These are phyloP conservation scores for Paramyrothecium roridum DNA, from an alignment of 2,329 filamentous ascomycete genomes.

Conservation along the genomic window DNA sequence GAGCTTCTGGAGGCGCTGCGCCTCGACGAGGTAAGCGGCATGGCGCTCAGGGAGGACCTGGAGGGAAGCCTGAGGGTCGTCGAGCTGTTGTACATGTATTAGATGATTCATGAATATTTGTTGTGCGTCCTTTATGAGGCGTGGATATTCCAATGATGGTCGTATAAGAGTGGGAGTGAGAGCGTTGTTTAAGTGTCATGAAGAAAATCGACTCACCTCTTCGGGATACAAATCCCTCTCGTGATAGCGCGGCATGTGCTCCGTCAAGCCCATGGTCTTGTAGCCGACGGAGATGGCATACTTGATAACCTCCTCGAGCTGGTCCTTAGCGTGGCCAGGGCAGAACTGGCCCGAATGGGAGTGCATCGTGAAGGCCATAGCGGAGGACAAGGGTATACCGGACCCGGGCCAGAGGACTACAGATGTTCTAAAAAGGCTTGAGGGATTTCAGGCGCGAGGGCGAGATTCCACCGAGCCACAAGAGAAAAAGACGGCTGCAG, in stretches of 20 bases:
- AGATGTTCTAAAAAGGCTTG: too few relatives aligned
- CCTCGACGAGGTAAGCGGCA: slow-evolving; percentile 72
- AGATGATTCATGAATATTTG: too few relatives aligned
- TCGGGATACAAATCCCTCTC: slow-evolving; percentile 84
- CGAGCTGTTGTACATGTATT: slow-evolving; percentile 34
- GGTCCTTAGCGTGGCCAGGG: slow-evolving; percentile 79
- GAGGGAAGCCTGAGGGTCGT: slow-evolving; percentile 45
- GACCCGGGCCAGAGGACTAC: too few relatives aligned
- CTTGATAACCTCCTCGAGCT: slow-evolving; percentile 78
- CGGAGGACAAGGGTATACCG: too few relatives aligned
- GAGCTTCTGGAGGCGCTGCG: slow-evolving; percentile 64
- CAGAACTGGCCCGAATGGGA: slow-evolving; percentile 98
- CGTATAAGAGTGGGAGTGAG: slow-evolving; percentile 12
- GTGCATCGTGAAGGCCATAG: slow-evolving; percentile 96
- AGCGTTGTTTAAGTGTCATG: neutral
- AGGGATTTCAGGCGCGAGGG: too few relatives aligned
- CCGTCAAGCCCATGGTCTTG: slow-evolving; percentile 81
- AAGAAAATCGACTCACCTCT: slow-evolving; percentile 55
- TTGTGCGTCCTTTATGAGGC: neutral
- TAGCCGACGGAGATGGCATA: slow-evolving; percentile 76
- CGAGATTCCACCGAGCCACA: too few relatives aligned
- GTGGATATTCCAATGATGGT: neutral
- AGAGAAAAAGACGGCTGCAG: too few relatives aligned
- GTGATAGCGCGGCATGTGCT: slow-evolving; percentile 86
- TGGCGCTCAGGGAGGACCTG: slow-evolving; percentile 53